Percentiles rank a stretch among this genome's conserved stretches.
Evolutionary conservation across 2,329 filamentous ascomycete genomes (phyloP).

Genomic region (Parascedosporium putredinis): DNA sequence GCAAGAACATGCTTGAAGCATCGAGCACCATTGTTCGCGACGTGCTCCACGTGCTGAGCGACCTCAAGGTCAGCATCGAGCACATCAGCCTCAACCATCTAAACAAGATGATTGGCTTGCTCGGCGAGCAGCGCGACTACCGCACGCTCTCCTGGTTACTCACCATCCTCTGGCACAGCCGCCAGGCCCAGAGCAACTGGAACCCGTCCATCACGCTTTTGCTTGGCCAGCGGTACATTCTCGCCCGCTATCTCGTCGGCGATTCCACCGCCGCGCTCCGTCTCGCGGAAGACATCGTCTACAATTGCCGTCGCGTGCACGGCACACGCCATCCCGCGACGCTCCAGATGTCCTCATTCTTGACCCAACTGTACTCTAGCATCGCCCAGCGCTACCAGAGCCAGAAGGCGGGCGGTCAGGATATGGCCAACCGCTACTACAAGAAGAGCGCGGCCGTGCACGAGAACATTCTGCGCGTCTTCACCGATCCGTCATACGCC

Average conservation of each 20-base stretch:
- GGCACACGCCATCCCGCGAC: conserved; percentile 14
- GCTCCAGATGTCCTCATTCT: conserved; percentile 15
- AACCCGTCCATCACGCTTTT: conserved; percentile 10
- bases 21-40: conserved; percentile 29
- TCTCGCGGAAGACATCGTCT: conserved; percentile 16
- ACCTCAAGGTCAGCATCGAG: conserved; percentile 29
- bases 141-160: conserved; percentile 27
- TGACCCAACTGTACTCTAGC: conserved; percentile 16
- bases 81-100: conserved; percentile 28
- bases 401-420: conserved; percentile 19
- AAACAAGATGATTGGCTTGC: conserved; percentile 28
- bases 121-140: conserved; percentile 34
- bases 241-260: conserved; percentile 13
- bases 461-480: conserved; percentile 25
- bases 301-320: conserved; percentile 17
- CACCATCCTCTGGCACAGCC: conserved; percentile 22
- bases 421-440: conserved; percentile 26
- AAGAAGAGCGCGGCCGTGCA: conserved; percentile 25
- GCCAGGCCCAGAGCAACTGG: conserved; percentile 14
- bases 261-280: conserved; percentile 13
- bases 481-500: conserved; percentile 21
- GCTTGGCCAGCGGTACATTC: conserved; percentile 14
- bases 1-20: conserved; percentile 27
- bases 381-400: conserved; percentile 23
- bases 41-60: conserved; percentile 26